These are phyloP conservation scores for Lophium mytilinum DNA, from an alignment of 495 filamentous ascomycete species.

Conservation along the genomic window DNA sequence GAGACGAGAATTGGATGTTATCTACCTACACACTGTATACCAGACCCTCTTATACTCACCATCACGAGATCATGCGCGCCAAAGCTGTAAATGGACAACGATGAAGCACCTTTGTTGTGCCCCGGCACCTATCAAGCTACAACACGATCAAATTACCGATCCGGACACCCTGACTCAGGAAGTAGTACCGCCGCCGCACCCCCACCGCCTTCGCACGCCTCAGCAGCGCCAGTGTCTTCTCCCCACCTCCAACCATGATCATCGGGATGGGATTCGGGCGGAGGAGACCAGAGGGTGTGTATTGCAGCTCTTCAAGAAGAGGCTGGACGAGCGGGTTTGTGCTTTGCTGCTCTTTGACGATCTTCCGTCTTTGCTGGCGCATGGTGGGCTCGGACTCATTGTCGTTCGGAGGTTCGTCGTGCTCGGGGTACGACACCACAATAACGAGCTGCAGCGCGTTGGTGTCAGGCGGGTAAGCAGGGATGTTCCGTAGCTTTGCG, in stretches of 20 bases:
- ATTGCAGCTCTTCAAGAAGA: constrained; percentile 66
- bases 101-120: too few relatives aligned
- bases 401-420: constrained; percentile 34
- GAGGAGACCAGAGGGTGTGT: constrained; percentile 60
- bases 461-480: constrained; percentile 54
- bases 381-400: constrained; percentile 31
- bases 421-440: constrained; percentile 55
- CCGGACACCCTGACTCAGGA: constrained; percentile 71
- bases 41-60: too few relatives aligned
- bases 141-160: constrained; percentile 75
- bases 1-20: too few relatives aligned
- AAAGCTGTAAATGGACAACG: too few relatives aligned
- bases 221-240: constrained; percentile 57
- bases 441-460: constrained; percentile 68
- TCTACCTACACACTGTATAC: too few relatives aligned
- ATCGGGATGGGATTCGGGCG: constrained; percentile 69
- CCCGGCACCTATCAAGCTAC: constrained; percentile 18
- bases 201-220: constrained; percentile 55
- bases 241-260: constrained; percentile 76
- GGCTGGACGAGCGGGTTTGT: constrained; percentile 50
- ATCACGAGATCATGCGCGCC: too few relatives aligned
- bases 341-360: background rate
- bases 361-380: constrained; percentile 12
- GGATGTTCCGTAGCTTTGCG: constrained; percentile 75
- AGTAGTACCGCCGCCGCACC: constrained; percentile 65